A percentile compares a stretch with the other conserved stretches of the same genome.
Conservation (phyloP, 352 stramenopile genomes). For the Globisporangium ultimum region DNA sequence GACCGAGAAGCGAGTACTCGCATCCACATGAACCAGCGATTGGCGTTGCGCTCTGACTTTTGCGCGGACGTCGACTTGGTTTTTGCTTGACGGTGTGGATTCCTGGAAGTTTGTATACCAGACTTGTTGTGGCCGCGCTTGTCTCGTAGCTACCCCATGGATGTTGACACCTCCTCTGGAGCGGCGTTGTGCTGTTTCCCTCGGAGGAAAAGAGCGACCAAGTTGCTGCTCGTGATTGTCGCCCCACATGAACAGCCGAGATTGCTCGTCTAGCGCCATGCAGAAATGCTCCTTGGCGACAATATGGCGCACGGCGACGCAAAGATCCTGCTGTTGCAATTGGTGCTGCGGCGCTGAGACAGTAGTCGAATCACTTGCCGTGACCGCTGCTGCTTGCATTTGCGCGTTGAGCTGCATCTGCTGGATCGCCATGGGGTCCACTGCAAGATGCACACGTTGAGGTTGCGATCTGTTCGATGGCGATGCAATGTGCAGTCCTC, state of each 20-base stretch:
- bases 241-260: constrained; percentile 50
- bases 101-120: constrained; percentile 43
- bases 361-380: not conserved
- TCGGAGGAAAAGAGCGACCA: constrained; percentile 13
- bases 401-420: constrained; percentile 29
- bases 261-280: constrained; percentile 43
- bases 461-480: not conserved
- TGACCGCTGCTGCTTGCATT: constrained; percentile 4
- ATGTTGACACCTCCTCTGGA: too few relatives aligned
- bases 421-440: constrained; percentile 21
- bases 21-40: constrained; percentile 30
- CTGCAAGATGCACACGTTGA: constrained; percentile 18
- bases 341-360: not conserved
- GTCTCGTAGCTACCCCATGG: too few relatives aligned
- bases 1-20: constrained; percentile 43
- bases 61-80: too few relatives aligned
- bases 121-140: constrained; percentile 26
- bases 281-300: constrained; percentile 25
- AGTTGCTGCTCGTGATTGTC: constrained; percentile 39
- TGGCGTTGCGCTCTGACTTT: constrained; percentile 14
- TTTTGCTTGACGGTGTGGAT: constrained; percentile 14
- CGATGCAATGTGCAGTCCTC: not conserved
- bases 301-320: constrained; percentile 33
- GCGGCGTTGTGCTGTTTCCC: not conserved
- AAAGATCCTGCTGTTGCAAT: constrained; percentile 20